Evolutionary conservation across 805 yeast genomes (phyloP).

Genomic region (Ogataea kodamae): DNA sequence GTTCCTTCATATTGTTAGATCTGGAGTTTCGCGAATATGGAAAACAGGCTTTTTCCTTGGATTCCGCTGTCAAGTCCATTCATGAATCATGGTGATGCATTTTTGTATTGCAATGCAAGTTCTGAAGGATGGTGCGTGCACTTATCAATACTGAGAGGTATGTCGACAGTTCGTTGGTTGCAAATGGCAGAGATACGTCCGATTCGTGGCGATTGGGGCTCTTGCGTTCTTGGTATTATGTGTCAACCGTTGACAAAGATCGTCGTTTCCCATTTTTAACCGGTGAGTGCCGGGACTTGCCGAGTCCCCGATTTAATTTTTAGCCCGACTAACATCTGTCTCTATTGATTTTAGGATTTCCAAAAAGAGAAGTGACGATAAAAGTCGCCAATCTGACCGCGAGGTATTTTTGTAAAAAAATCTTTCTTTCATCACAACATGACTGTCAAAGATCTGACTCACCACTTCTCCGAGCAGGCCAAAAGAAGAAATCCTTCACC

Average conservation of each 20-base stretch:
- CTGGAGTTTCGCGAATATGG: constrained; percentile 1
- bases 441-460: constrained; percentile 66
- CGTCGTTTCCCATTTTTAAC: constrained; percentile 7
- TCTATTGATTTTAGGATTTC: too few relatives aligned
- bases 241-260: constrained; percentile 5
- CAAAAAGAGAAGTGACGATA: constrained; percentile 1
- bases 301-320: constrained; percentile 3
- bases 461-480: constrained; percentile 76
- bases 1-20: constrained; percentile 2
- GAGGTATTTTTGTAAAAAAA: too few relatives aligned
- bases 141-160: constrained; percentile 19
- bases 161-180: constrained; percentile 10
- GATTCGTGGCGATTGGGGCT: background rate
- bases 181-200: background rate
- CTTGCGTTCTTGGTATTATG: background rate
- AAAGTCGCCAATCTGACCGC: too few relatives aligned
- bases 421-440: constrained; percentile 4
- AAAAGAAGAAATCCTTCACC: constrained; percentile 72
- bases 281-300: constrained; percentile 10
- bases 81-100: too few relatives aligned
- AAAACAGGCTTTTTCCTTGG: constrained; percentile 15
- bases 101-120: background rate
- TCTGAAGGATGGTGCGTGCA: constrained; percentile 10
- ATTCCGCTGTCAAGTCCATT: too few relatives aligned
- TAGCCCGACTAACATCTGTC: background rate